Conservation (phyloP, 306 rosid genomes). For the Medicago ruthenica region DNA sequence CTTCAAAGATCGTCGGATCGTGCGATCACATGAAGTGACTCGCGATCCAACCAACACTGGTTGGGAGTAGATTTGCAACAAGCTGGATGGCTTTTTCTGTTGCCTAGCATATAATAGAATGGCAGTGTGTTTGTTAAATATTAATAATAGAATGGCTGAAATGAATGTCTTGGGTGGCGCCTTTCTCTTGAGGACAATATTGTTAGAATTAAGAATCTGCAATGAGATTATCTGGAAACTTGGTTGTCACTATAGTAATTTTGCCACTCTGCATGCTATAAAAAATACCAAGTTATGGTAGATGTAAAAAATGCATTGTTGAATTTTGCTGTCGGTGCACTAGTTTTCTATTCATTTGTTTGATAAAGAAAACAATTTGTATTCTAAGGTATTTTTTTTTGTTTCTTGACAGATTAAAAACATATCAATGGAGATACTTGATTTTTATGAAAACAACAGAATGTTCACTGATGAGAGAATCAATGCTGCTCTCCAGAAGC, state of each 20-base stretch:
- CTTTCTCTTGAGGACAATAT: background rate
- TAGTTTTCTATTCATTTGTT: slow-evolving; percentile 23
- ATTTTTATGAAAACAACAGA: slow-evolving; percentile 78
- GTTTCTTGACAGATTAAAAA: slow-evolving; percentile 73
- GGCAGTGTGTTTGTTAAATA: too few relatives aligned
- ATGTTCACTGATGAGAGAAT: slow-evolving; percentile 64
- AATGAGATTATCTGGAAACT: background rate
- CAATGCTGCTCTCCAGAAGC: slow-evolving; percentile 71
- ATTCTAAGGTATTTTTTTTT: background rate
- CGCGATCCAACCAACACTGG: background rate
- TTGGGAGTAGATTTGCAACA: background rate
- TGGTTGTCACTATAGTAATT: background rate
- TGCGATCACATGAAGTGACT: background rate
- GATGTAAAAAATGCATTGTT: background rate
- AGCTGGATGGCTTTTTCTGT: too few relatives aligned
- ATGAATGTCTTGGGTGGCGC: too few relatives aligned
- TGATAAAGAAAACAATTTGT: background rate
- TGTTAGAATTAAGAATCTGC: background rate
- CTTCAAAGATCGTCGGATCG: background rate
- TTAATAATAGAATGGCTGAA: too few relatives aligned
- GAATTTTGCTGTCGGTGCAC: background rate
- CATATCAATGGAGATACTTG: slow-evolving; percentile 90
- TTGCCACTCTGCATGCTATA: background rate
- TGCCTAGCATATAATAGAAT: too few relatives aligned
- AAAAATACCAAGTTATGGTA: background rate